Evolutionary conservation across 169 alveolate genomes (phyloP), one percentile per base, ranked within the genome.

Genomic region (Eimeria necatrix): DNA sequence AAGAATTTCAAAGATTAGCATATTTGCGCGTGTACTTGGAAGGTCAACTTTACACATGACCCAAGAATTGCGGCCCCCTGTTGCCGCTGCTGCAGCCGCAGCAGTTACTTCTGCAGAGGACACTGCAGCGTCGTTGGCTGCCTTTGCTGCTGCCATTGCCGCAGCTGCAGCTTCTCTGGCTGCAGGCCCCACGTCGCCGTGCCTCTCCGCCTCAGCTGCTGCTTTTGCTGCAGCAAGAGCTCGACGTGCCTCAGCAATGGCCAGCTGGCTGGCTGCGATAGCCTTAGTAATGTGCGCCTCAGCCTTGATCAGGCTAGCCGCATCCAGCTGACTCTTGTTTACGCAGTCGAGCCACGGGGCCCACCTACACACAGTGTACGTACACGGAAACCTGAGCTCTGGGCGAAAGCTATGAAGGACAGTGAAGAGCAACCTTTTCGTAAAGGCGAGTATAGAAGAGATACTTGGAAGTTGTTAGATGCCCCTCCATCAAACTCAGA

Each of bases 61-160:
- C 89, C 89, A 80, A 9, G 89, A 80, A 48, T 80, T 49, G 10
- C 61, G n/a, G 12, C 89, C 89, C n/a, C 89, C 89, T 22, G 89
- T 22, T 49, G 89, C 89, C 52, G 89, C 89, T 80, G 89, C 89
- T 52, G 89, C 89, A 8, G 89, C 89, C 51, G 89, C 89, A 20
- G 89, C 89, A 6, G 89, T 80, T 10, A 80, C 70, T 80, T 80
- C 89, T 46, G 89, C 70, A 4, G 89, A 80, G 41, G 89, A 80
- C 6, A 53, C 22, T 16, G 89, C 89, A 16, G 89, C 89, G 20
- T 20, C 71, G 71, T 53, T 49, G 18, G 89, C 89, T 53, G 89
- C 89, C n/a, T 80, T 80, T 51, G 89, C 89, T 80, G 89, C 89
- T n/a, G 89, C 89, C 89, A 80, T 18, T 80, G 89, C 89, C 8